These are phyloP conservation scores for Clavariopsis aquatica DNA, from an alignment of 495 filamentous ascomycete genomes.

Conservation along the genomic window DNA sequence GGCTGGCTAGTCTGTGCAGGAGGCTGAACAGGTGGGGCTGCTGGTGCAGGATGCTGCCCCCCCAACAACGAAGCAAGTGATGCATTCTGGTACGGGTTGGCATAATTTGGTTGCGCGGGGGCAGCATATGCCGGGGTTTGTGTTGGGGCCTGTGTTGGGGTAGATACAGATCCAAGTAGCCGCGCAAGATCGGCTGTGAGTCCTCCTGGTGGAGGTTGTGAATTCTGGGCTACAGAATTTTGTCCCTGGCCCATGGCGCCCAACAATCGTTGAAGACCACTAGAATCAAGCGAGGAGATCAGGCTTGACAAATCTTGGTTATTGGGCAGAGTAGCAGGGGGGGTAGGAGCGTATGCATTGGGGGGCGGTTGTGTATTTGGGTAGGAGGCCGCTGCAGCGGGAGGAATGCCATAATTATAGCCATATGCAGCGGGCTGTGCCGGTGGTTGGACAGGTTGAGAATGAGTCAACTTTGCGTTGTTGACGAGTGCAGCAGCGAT, in stretches of 20 bases:
- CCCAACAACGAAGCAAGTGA: constrained; percentile 22
- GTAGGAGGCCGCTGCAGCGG: constrained; percentile 39
- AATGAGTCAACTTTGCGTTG: constrained; percentile 64
- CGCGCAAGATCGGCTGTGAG: constrained; percentile 60
- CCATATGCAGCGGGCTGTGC: constrained; percentile 20
- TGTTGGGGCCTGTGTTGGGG: constrained; percentile 12
- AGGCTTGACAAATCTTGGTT: constrained; percentile 56
- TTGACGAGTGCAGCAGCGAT: constrained; percentile 78
- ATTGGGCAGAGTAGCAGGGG: constrained; percentile 33
- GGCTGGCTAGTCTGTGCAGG: constrained; percentile 43
- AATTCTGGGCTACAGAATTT: constrained; percentile 48
- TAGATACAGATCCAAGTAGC: constrained; percentile 48
- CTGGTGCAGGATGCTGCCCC: constrained; percentile 12
- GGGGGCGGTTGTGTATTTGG: constrained; percentile 49
- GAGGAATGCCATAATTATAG: constrained; percentile 29
- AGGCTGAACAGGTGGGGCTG: constrained; percentile 17
- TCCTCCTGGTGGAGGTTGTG: constrained; percentile 29
- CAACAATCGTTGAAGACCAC: constrained; percentile 71
- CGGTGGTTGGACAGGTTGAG: constrained; percentile 30
- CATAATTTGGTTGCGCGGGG: constrained; percentile 5
- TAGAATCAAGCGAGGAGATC: constrained; percentile 67
- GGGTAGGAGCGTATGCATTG: constrained; percentile 46
- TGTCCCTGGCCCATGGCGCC: constrained; percentile 53
- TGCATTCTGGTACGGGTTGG: constrained; percentile 16
- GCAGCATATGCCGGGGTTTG: constrained; percentile 31